These are phyloP conservation scores for Immersiella caudata DNA, from an alignment of 495 filamentous ascomycete species.

Conservation along the genomic window DNA sequence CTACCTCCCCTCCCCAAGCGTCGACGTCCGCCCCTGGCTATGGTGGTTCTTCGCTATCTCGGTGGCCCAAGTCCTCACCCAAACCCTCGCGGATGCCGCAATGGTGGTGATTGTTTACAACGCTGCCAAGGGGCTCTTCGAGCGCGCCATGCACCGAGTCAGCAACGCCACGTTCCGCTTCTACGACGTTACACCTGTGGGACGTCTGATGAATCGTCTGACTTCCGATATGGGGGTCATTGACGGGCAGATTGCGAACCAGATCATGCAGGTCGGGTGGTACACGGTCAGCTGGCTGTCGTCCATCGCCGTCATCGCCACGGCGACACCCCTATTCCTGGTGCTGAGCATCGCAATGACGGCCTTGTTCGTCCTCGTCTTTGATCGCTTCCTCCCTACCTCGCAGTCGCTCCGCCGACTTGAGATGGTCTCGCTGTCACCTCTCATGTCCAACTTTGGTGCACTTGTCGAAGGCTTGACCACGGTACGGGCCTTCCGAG, in stretches of 20 bases:
- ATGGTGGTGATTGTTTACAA: conserved; percentile 73
- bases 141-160: conserved; percentile 66
- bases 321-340: conserved; percentile 74
- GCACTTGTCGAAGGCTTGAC: conserved; percentile 76
- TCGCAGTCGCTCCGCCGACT: conserved; percentile 80
- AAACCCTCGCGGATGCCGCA: conserved; percentile 57
- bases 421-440: conserved; percentile 82
- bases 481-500: conserved; percentile 76
- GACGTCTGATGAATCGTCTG: conserved; percentile 82
- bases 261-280: conserved; percentile 68
- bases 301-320: conserved; percentile 72
- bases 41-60: conserved; percentile 65
- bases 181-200: conserved; percentile 83
- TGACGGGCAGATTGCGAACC: conserved; percentile 73
- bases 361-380: conserved; percentile 64
- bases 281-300: conserved; percentile 68
- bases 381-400: conserved; percentile 73
- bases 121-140: conserved; percentile 73
- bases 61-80: conserved; percentile 56
- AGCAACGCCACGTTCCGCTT: conserved; percentile 81
- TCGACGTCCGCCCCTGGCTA: conserved; percentile 74
- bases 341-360: conserved; percentile 67
- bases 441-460: conserved; percentile 84
- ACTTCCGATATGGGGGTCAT: conserved; percentile 83
- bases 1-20: conserved; percentile 63